These are phyloP conservation scores for Phytophthora vignae DNA, from an alignment of 352 stramenopile species.

Conservation along the genomic window DNA sequence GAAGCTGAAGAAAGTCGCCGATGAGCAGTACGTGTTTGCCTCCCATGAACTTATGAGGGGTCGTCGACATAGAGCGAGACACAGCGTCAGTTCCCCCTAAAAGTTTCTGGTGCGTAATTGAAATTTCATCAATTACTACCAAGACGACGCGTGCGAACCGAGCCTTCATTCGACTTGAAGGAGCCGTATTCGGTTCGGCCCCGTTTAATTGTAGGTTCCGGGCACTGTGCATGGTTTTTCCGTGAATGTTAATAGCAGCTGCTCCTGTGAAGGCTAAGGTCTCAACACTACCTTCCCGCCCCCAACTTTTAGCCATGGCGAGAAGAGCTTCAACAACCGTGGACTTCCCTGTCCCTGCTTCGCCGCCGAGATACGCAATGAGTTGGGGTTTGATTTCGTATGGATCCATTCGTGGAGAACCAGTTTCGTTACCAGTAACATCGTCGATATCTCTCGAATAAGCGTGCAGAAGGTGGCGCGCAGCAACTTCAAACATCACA, in stretches of 20 bases:
- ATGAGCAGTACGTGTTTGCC: conserved; percentile 31
- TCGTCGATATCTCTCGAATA: conserved; percentile 23
- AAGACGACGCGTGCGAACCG: conserved; percentile 22
- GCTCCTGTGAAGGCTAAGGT: conserved; percentile 16
- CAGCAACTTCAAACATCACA: conserved; percentile 27
- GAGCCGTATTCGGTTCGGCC: conserved; percentile 4
- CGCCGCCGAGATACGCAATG: conserved; percentile 13
- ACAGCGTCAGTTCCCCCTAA: conserved; percentile 24
- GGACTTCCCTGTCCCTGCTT: conserved; percentile 14
- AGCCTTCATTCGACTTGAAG: conserved; percentile 23
- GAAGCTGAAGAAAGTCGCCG: conserved; percentile 38
- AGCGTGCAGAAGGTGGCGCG: conserved; percentile 28
- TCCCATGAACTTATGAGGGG: conserved; percentile 20
- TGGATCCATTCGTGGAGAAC: neutral
- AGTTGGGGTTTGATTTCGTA: conserved; percentile 14
- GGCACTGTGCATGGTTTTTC: neutral
- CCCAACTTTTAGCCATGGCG: conserved; percentile 1
- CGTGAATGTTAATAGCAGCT: conserved; percentile 22
- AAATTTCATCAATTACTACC: conserved; percentile 39
- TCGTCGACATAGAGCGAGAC: conserved; percentile 4
- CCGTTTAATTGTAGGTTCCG: conserved; percentile 21
- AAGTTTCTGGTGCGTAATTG: conserved; percentile 31
- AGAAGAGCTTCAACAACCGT: conserved; percentile 13
- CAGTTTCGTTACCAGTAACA: neutral
- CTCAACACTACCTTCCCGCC: conserved; percentile 6